These are phyloP conservation scores for Kregervanrija fluxuum DNA, from an alignment of 805 yeast species.

Conservation along the genomic window DNA sequence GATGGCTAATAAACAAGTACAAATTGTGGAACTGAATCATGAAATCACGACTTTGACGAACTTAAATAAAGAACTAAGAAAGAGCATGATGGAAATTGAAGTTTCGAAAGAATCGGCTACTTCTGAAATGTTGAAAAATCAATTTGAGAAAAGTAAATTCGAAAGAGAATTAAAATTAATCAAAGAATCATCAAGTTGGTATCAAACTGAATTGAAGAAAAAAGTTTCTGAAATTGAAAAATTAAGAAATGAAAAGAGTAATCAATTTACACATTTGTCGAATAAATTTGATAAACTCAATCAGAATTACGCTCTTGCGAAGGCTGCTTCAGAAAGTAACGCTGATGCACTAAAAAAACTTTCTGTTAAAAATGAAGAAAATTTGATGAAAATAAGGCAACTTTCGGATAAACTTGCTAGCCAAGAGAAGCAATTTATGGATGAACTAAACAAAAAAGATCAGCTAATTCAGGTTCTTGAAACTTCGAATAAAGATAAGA, in stretches of 20 bases:
- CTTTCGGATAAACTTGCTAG: slow-evolving; percentile 36
- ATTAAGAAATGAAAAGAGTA: slow-evolving; percentile 23
- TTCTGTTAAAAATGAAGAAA: slow-evolving; percentile 33
- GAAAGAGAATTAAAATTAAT: slow-evolving; percentile 26
- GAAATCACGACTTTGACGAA: slow-evolving; percentile 35
- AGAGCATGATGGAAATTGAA: slow-evolving; percentile 31
- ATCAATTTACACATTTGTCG: slow-evolving; percentile 26
- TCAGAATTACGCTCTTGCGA: slow-evolving; percentile 24
- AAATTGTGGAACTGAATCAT: slow-evolving; percentile 29
- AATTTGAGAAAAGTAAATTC: slow-evolving; percentile 20
- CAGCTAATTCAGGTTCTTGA: slow-evolving; percentile 52
- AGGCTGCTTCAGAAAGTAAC: slow-evolving; percentile 26
- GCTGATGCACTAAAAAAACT: slow-evolving; percentile 30
- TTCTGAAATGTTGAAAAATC: slow-evolving; percentile 20
- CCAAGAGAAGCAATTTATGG: slow-evolving; percentile 43
- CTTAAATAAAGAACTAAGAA: slow-evolving; percentile 35
- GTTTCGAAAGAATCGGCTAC: slow-evolving; percentile 25
- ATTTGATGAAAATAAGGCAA: slow-evolving; percentile 38
- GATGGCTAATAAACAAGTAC: slow-evolving; percentile 30
- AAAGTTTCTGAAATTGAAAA: slow-evolving; percentile 22
- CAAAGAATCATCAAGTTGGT: slow-evolving; percentile 28
- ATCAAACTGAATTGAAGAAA: slow-evolving; percentile 27
- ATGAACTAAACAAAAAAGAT: slow-evolving; percentile 56
- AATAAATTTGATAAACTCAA: slow-evolving; percentile 29
- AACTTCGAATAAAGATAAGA: slow-evolving; percentile 43